These are phyloP conservation scores for Mortierella sp. DNA, from an alignment of 371 early-diverging fungal species.

Conservation along the genomic window DNA sequence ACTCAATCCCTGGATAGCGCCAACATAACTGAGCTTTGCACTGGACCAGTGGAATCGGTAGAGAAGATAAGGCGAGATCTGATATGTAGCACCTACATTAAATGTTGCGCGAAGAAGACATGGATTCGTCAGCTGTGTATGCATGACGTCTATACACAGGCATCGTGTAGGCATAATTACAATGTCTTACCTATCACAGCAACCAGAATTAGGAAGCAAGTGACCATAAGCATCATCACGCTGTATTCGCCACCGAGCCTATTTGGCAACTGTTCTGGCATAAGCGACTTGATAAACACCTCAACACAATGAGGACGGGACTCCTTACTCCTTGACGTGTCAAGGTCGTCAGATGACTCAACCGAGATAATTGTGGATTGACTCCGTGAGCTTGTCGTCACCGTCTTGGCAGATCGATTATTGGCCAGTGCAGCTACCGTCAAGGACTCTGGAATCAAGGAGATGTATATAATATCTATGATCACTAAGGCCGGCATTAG, in stretches of 20 bases:
- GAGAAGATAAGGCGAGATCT: constrained; percentile 21
- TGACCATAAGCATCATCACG: constrained; percentile 18
- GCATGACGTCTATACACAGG: not conserved
- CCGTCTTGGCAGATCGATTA: not conserved
- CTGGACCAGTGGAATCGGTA: constrained; percentile 31
- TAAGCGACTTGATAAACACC: not conserved
- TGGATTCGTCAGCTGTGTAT: not conserved
- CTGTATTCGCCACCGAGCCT: constrained; percentile 38
- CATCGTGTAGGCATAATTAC: not conserved
- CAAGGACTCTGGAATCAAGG: constrained; percentile 35
- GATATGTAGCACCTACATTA: constrained; percentile 13
- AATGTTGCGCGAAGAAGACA: not conserved
- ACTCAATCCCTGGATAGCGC: constrained; percentile 34
- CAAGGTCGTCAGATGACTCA: not conserved
- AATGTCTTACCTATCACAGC: constrained; percentile 17
- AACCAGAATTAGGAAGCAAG: constrained; percentile 18
- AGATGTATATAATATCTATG: constrained; percentile 17
- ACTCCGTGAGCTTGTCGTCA: constrained; percentile 12
- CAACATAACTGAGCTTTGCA: constrained; percentile 14
- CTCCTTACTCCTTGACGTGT: not conserved
- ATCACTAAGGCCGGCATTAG: constrained; percentile 18
- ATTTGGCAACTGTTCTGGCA: constrained; percentile 31
- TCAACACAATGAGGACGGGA: constrained; percentile 1
- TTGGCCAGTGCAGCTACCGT: not conserved
- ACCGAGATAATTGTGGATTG: constrained; percentile 13